Evolutionary conservation across 345 rosid species (phyloP), one percentile per base, ranked within the genome.

Genomic region (Linum usitatissimum): DNA sequence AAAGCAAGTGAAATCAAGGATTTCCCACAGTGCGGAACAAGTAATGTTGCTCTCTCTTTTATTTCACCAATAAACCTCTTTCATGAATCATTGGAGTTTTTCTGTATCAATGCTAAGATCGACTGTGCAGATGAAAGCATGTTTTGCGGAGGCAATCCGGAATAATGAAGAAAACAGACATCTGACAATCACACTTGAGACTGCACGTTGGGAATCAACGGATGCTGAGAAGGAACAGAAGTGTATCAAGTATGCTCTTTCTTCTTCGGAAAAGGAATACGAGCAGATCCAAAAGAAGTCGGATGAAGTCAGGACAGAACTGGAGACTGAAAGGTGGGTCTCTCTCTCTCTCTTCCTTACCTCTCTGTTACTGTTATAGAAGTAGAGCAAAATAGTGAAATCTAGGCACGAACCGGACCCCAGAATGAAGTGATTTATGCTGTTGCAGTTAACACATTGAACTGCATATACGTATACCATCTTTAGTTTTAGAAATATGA

Each of bases 221-320:
- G 94, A 93, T 73, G 85, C 86, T 2, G 99, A 90, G 78, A 87
- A 84, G 78, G 97, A 90, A 70, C 77, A 79, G 75, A 86, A 84
- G 73, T 90, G 91, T 87, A 78, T 93, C 63, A 93, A 83, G 69
- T 80, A 90, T 36, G 84, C 91, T 42, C 59, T 73, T 66, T 62
- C 85, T 75, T 83, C 83, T 31, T 82, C 91, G 21, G 94, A 90
- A 64, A 87, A 90, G 83, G 96, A 93, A 45, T 76, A 86, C 66
- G 94, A 87, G 69, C 91, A 81, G 72, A 70, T 83, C 70, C 84
- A 83, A 66, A 71, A 83, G 64, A 80, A 82, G 78, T 70, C 77
- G 48, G 66, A 82, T 38, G 90, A 86, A 30, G 55, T 77, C 61
- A 81, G 67, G 76, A 55, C 68, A 39, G 84, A 84, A 75, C 59